Evolutionary conservation across 768 basidiomycete genomes (phyloP).

Genomic region (Suillus weaverae): DNA sequence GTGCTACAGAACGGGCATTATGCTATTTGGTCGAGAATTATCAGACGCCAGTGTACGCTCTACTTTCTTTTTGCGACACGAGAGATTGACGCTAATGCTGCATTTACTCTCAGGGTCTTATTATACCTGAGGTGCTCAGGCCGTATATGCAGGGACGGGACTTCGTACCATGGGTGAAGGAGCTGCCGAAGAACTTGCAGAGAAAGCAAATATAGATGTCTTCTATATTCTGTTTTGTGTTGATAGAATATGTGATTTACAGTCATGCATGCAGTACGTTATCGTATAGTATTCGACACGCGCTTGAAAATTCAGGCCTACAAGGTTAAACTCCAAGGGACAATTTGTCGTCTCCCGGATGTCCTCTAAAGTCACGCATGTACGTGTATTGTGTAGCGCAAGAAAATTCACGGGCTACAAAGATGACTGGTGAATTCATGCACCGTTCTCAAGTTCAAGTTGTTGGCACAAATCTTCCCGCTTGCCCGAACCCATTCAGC

Average conservation of each 20-base stretch:
- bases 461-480: not conserved
- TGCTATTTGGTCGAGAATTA: conserved; percentile 99
- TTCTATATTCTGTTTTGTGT: not conserved
- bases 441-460: not conserved
- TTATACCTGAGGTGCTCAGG: conserved; percentile 84
- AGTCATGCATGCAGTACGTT: not conserved
- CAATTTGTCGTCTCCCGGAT: not conserved
- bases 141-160: conserved; percentile 96
- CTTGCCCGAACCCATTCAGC: conserved; percentile 19
- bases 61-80: conserved; percentile 2
- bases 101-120: conserved; percentile 64
- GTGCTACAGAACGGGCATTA: conserved; percentile 93
- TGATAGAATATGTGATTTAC: not conserved
- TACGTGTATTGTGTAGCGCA: not conserved
- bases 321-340: too few relatives aligned
- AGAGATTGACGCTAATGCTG: conserved; percentile 4
- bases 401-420: not conserved
- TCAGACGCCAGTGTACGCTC: conserved; percentile 82
- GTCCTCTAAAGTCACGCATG: not conserved
- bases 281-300: too few relatives aligned
- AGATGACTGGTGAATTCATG: not conserved
- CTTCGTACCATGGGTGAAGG: conserved; percentile 84
- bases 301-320: not conserved
- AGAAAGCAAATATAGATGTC: conserved; percentile 58
- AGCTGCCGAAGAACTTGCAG: conserved; percentile 75